A percentile compares a stretch with the other conserved stretches of the same genome.
Conservation (phyloP, 2,329 filamentous ascomycete genomes). For the Hirsutella minnesotensis region DNA sequence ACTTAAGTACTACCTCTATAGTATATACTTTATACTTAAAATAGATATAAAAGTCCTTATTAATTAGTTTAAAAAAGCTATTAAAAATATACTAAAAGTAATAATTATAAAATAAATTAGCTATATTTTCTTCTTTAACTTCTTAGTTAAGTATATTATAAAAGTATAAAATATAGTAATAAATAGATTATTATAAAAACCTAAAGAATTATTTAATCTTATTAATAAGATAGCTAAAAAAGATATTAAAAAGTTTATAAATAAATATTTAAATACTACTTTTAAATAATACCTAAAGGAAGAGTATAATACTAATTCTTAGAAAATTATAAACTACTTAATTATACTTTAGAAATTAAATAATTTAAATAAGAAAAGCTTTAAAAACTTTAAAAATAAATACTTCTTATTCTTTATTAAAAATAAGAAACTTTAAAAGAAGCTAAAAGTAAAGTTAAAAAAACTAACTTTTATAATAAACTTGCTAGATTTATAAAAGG, state of each 20-base stretch:
- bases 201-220: background rate
- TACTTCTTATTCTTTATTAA: background rate
- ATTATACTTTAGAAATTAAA: background rate
- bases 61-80: background rate
- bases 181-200: background rate
- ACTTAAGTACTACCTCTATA: background rate
- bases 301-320: background rate
- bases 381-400: background rate
- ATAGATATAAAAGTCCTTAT: background rate
- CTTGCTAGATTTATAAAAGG: background rate
- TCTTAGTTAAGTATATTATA: background rate
- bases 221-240: background rate
- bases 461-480: background rate
- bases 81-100: background rate
- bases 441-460: background rate
- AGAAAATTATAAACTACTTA: background rate
- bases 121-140: background rate
- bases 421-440: background rate
- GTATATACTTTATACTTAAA: background rate
- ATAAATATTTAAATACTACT: background rate
- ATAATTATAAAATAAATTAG: background rate
- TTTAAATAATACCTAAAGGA: background rate
- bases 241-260: background rate
- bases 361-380: background rate
- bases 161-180: background rate